These are phyloP conservation scores for Linum usitatissimum DNA, from an alignment of 345 rosid genomes.

Conservation along the genomic window DNA sequence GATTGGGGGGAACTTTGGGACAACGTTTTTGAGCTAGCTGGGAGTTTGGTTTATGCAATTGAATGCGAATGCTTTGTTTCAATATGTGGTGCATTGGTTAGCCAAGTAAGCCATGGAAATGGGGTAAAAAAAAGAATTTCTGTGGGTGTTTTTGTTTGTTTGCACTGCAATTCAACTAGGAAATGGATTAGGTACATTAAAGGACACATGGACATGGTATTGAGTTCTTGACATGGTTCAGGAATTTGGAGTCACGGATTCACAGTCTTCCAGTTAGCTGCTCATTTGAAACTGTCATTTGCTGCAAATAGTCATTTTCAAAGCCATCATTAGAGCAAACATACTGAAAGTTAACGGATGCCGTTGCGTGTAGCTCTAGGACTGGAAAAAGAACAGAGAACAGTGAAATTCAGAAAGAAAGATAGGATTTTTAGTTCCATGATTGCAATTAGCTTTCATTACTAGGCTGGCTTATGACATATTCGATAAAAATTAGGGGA, in stretches of 20 bases:
- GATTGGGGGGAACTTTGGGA: neutral
- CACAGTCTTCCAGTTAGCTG: neutral
- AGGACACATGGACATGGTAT: neutral
- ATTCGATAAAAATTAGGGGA: constrained; percentile 1
- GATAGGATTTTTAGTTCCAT: constrained; percentile 3
- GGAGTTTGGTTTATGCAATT: constrained; percentile 7
- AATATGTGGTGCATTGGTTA: constrained; percentile 6
- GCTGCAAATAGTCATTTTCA: neutral
- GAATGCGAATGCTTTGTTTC: neutral
- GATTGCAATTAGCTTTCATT: constrained; percentile 18
- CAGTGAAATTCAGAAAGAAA: neutral
- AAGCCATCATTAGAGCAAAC: neutral
- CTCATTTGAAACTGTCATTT: neutral
- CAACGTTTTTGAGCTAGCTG: neutral
- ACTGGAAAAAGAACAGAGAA: neutral
- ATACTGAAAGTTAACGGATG: too few relatives aligned
- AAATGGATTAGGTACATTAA: constrained; percentile 1
- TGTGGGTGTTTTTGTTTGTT: neutral
- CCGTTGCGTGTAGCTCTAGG: neutral
- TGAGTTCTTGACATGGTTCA: neutral
- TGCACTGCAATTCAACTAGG: neutral
- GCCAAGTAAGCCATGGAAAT: constrained; percentile 1
- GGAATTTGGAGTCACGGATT: neutral
- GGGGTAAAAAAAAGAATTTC: neutral
- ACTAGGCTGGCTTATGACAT: constrained; percentile 9